Evolutionary conservation across 1,284 basidiomycete genomes (phyloP), one percentile per base, ranked within the genome.

Genomic region (Melanopsichium pennsylvanicum): DNA sequence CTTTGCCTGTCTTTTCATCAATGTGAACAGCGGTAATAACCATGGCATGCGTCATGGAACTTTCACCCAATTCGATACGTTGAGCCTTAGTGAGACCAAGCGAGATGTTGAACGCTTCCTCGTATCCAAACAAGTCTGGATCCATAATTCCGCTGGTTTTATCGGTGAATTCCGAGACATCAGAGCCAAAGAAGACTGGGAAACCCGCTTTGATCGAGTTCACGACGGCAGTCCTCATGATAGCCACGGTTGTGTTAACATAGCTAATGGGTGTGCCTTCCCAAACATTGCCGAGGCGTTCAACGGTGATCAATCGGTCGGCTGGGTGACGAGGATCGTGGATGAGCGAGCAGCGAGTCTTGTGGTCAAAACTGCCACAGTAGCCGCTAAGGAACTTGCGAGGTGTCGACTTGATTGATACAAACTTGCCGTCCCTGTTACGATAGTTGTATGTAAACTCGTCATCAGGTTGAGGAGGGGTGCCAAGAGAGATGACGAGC

Each of bases 171-270:
- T 93, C 86, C 39, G 89, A 89, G 29, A 92, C 84, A 51, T 85
- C 93, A 80, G 92, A 96, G 1, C 94, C 94, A 78, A 95, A 95
- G 86, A 95, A 97, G 40, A 96, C 90, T 1, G 95, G 90, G 35
- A 89, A 87, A 41, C 92, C 92, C 21, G 90, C 90, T 82, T 93
- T 92, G 84, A 97, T 88, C 79, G 88, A 85, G 83, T 50, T 42
- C 38, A 80, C 61, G 9, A 75, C 88, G 4, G 87, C 88, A 13
- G 86, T 83, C 84, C 95, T 94, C 78, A 97, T 86, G 38, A 88
- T 87, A 35, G 88, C 86, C 61, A 88, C 88, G 63, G 90, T 86
- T 0, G 92, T 92, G 84, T 97, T 97, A 62, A 97, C 91, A 79
- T 96, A 82, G 35, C 88, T 85, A 26, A 97, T 89, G 8, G 88